Conservation (phyloP, 1,139 yeast species). For the Kodamaea sp. region DNA sequence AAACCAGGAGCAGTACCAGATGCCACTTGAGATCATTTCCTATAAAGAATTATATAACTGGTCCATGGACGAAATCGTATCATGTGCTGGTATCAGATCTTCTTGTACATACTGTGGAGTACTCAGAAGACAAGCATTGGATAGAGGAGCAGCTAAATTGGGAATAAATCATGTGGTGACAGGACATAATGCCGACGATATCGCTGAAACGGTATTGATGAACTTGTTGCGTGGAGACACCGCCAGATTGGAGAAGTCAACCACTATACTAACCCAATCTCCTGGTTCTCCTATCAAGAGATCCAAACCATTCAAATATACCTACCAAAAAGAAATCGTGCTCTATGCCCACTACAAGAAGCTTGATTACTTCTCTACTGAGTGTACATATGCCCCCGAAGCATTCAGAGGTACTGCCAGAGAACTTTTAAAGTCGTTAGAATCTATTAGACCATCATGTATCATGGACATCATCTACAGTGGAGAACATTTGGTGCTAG, state of each 20-base stretch:
- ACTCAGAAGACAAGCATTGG: constrained; percentile 91
- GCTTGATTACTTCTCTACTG: constrained; percentile 94
- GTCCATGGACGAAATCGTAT: constrained; percentile 98
- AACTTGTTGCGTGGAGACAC: constrained; percentile 94
- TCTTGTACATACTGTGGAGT: constrained; percentile 99
- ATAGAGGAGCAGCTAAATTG: constrained; percentile 90
- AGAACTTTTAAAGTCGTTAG: constrained; percentile 84
- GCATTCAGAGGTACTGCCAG: constrained; percentile 98
- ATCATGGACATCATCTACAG: constrained; percentile 92
- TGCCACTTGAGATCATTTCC: constrained; percentile 88
- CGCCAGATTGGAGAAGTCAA: constrained; percentile 88
- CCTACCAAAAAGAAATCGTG: constrained; percentile 96
- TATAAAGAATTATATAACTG: constrained; percentile 88
- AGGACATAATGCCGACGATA: constrained; percentile 98
- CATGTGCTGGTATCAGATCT: constrained; percentile 90
- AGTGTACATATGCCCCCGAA: constrained; percentile 97
- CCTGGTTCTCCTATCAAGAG: constrained; percentile 82
- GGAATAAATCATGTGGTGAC: constrained; percentile 91
- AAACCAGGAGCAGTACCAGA: constrained; percentile 81
- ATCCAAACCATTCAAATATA: constrained; percentile 92
- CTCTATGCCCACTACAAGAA: constrained; percentile 95
- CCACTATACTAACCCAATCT: constrained; percentile 79
- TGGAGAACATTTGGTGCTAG: constrained; percentile 82
- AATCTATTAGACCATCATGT: constrained; percentile 88
- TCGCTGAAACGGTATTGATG: constrained; percentile 98